These are phyloP conservation scores for Hyphopichia khmerensis DNA, from an alignment of 1,139 yeast genomes.

Conservation along the genomic window DNA sequence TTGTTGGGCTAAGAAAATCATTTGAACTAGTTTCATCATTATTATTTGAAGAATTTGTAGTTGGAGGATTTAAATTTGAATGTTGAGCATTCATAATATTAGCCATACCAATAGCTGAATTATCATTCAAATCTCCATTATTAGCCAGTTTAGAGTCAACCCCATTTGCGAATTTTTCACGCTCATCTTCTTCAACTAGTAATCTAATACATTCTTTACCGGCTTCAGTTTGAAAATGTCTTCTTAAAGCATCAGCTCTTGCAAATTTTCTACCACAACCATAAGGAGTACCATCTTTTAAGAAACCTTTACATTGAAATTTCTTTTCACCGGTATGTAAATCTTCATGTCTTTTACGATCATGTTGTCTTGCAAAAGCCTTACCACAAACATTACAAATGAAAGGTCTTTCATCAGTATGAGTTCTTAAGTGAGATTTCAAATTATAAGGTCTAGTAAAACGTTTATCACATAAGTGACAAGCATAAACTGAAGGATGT, in stretches of 20 bases:
- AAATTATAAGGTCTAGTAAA: slow-evolving; percentile 92
- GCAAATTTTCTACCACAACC: slow-evolving; percentile 96
- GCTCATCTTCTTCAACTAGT: slow-evolving; percentile 62
- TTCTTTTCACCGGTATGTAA: slow-evolving; percentile 89
- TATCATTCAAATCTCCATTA: not conserved
- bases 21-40: slow-evolving; percentile 4
- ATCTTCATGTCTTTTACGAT: slow-evolving; percentile 89
- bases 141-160: not conserved
- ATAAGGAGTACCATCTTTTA: slow-evolving; percentile 67
- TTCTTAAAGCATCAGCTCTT: slow-evolving; percentile 88
- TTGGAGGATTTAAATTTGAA: not conserved
- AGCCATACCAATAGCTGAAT: slow-evolving; percentile 4
- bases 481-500: slow-evolving; percentile 77
- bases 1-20: slow-evolving; percentile 15
- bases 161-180: slow-evolving; percentile 13
- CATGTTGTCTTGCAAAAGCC: slow-evolving; percentile 96
- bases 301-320: slow-evolving; percentile 75
- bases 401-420: slow-evolving; percentile 91
- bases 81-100: not conserved
- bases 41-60: not conserved
- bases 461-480: slow-evolving; percentile 80
- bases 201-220: slow-evolving; percentile 83
- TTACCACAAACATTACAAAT: slow-evolving; percentile 85
- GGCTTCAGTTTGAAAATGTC: slow-evolving; percentile 93
- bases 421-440: slow-evolving; percentile 88